Base-by-base conservation (phyloP, 2,329 filamentous ascomycete genomes). In the Aureobasidium sp. region DNA sequence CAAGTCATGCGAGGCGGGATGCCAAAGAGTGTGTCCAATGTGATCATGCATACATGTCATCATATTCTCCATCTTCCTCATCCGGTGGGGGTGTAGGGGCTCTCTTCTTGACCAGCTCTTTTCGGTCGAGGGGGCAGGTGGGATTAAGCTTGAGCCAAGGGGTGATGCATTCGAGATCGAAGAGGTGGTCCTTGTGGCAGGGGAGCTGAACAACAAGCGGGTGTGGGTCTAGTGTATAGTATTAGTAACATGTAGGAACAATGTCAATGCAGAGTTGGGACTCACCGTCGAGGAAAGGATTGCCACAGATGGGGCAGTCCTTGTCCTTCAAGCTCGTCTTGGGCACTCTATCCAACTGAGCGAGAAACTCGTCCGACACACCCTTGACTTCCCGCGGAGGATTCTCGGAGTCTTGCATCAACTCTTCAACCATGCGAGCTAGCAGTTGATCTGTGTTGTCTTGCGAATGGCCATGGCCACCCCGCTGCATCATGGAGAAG, bases 131-230 rank as follows among this genome's bases (percentile, higher is more conserved):
- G 19, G 84, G 84, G 71, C 84, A 87, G 21, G 83, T 86, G 9
- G 82, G 81, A 64, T 84, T 81, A 60, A 86, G 74, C 64, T 84
- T 79, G 64, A 87, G 71, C 84, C 84, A 87, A 0, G 84, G 84
- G 61, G 78, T 73, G 63, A 87, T 82, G 70, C 84, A 87, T 66
- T 86, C 84, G 27, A 86, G 70, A 71, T 87, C 84, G 70, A 86
- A 86, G 21, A 82, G 67, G 69, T 87, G 84, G 38, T 79, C 79
- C 17, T 79, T 75, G 68, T 86, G 82, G 65, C 84, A 87, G 10
- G 84, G 82, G 33, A 87, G 69, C 29, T 78, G 77, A 47, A 87
- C 83, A 37, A 86, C 81, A 19, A 87, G 78, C n/a, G 84, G 84
- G 65, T 85, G 84, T 46, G 78, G 65, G 64, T 85, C 76, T 78